These are phyloP conservation scores for Lasiodiplodia gonubiensis DNA, from an alignment of 2,329 filamentous ascomycete genomes.

Conservation along the genomic window DNA sequence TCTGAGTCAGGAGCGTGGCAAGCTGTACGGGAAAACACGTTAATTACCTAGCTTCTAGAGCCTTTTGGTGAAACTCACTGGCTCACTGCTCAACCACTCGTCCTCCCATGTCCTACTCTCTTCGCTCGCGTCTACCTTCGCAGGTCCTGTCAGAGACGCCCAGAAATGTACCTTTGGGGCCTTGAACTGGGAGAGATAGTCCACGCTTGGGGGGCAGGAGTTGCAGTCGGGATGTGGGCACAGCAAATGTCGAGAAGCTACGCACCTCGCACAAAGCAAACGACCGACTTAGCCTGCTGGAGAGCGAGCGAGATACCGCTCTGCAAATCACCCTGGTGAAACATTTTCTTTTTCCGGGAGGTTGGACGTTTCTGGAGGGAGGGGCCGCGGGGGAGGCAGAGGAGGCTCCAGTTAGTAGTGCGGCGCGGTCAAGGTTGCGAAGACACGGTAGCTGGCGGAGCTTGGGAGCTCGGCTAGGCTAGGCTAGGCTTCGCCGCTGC, in stretches of 20 bases:
- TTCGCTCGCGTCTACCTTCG: slow-evolving; percentile 65
- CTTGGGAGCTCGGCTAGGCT: slow-evolving; percentile 27
- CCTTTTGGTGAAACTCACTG: slow-evolving; percentile 36
- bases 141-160: slow-evolving; percentile 5
- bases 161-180: background rate
- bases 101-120: slow-evolving; percentile 76
- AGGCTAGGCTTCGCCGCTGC: slow-evolving; percentile 4
- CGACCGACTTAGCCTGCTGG: slow-evolving; percentile 74
- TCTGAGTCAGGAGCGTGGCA: slow-evolving; percentile 60
- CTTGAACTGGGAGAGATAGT: background rate
- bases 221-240: background rate
- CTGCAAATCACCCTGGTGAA: slow-evolving; percentile 80
- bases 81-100: slow-evolving; percentile 62
- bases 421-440: slow-evolving; percentile 19
- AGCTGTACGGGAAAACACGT: slow-evolving; percentile 37
- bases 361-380: slow-evolving; percentile 27
- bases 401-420: background rate
- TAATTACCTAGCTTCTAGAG: background rate
- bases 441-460: slow-evolving; percentile 22
- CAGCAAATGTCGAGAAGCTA: background rate
- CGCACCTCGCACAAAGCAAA: slow-evolving; percentile 81
- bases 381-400: background rate
- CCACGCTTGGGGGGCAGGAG: background rate
- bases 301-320: slow-evolving; percentile 80
- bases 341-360: slow-evolving; percentile 61